A percentile compares a stretch with the other conserved stretches of the same genome.
Evolutionary conservation across 768 basidiomycete genomes (phyloP).

Genomic region (Dacryopinax primogenitus): DNA sequence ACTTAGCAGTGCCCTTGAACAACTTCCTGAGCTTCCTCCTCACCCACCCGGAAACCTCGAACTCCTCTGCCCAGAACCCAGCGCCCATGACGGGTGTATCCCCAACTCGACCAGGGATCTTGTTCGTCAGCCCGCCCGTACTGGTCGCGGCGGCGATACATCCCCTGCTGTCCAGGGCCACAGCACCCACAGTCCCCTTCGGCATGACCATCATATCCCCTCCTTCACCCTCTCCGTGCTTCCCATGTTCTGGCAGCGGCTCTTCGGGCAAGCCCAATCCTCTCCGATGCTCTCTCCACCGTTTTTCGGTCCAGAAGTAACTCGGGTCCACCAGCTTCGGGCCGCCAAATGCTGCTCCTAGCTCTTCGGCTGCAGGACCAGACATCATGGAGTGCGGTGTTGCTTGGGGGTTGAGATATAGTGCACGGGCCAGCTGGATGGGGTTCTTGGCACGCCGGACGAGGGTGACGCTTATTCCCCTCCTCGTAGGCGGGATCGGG

Average conservation of each 20-base stretch:
- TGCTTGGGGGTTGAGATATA: slow-evolving; percentile 55
- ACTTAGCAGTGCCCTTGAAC: slow-evolving; percentile 23
- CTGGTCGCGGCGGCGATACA: slow-evolving; percentile 64
- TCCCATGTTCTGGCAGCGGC: slow-evolving; percentile 32
- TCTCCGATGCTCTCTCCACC: slow-evolving; percentile 66
- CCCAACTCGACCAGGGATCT: slow-evolving; percentile 68
- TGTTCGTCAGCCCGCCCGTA: slow-evolving; percentile 73
- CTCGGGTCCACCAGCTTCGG: slow-evolving; percentile 52
- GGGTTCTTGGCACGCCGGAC: slow-evolving; percentile 59
- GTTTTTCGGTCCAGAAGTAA: slow-evolving; percentile 61
- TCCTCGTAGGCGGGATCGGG: slow-evolving; percentile 46
- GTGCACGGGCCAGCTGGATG: slow-evolving; percentile 50
- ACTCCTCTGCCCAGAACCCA: slow-evolving; percentile 79
- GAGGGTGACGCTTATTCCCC: slow-evolving; percentile 53
- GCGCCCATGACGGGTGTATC: slow-evolving; percentile 68
- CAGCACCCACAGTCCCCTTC: slow-evolving; percentile 72
- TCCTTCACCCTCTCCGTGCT: slow-evolving; percentile 16
- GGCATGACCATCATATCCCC: slow-evolving; percentile 45
- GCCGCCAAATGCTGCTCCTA: slow-evolving; percentile 42
- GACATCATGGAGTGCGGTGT: slow-evolving; percentile 61
- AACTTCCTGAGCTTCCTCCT: slow-evolving; percentile 34
- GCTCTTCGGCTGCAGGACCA: slow-evolving; percentile 46
- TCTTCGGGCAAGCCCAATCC: slow-evolving; percentile 63
- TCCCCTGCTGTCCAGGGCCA: slow-evolving; percentile 60
- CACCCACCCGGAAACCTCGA: slow-evolving; percentile 32